Percentiles rank a stretch among this genome's conserved stretches.
Evolutionary conservation across 768 basidiomycete species (phyloP).

Genomic region (Mycena epipterygia): DNA sequence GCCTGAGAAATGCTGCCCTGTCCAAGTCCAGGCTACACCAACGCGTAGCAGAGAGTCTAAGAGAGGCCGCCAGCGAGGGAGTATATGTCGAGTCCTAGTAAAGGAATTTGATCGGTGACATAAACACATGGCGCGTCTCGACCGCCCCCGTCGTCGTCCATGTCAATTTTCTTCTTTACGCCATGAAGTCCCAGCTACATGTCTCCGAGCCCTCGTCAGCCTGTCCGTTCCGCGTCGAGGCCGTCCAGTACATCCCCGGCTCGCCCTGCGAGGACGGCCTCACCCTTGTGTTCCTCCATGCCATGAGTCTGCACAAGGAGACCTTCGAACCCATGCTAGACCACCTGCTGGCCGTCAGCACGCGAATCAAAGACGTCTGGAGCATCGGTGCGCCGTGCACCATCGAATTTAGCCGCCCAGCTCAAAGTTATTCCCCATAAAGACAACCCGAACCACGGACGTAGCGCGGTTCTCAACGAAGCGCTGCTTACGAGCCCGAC

Average conservation of each 20-base stretch:
- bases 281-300: constrained; percentile 20
- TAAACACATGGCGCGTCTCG: no score
- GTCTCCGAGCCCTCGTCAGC: constrained; percentile 7
- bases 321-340: constrained; percentile 18
- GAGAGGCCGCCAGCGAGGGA: no score
- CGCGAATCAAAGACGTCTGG: constrained; percentile 14
- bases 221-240: constrained; percentile 18
- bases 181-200: constrained; percentile 16
- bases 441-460: constrained; percentile 27
- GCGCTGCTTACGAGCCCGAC: neutral
- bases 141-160: no score
- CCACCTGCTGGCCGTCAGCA: neutral
- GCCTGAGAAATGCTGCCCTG: no score
- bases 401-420: neutral
- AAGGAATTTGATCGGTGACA: no score
- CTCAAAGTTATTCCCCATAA: no score
- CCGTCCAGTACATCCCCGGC: constrained; percentile 2
- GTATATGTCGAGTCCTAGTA: no score
- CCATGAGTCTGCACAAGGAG: constrained; percentile 24
- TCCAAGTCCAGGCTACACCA: no score
- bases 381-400: constrained; percentile 8
- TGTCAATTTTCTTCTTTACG: neutral
- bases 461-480: constrained; percentile 15
- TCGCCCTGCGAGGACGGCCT: constrained; percentile 14
- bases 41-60: no score